Evolutionary conservation across 176 grass and related monocot genomes (phyloP).

Genomic region (Saccharum spontaneum): DNA sequence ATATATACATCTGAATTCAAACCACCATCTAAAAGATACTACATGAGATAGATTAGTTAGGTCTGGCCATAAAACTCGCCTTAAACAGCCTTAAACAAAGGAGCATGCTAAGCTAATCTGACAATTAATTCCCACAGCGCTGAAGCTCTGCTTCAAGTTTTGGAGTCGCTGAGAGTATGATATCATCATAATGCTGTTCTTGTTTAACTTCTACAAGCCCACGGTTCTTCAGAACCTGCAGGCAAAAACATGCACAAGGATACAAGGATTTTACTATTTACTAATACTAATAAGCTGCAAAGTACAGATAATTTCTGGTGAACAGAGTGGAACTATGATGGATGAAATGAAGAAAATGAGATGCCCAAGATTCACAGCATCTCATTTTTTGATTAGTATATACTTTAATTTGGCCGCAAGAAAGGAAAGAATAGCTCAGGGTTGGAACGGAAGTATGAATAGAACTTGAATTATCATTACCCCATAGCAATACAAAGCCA

Average conservation of each 20-base stretch:
- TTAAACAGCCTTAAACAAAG: background rate
- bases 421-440: background rate
- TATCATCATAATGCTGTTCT: conserved; percentile 53
- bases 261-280: background rate
- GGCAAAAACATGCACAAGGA: background rate
- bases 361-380: background rate
- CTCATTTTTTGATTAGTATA: background rate
- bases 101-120: conserved; percentile 20
- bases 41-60: background rate
- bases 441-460: background rate
- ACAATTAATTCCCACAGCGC: background rate
- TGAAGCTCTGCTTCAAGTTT: conserved; percentile 47
- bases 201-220: conserved; percentile 71
- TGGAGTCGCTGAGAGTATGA: conserved; percentile 46
- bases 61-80: background rate
- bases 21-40: background rate
- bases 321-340: conserved; percentile 1
- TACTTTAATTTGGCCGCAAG: background rate
- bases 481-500: background rate
- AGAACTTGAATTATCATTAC: conserved; percentile 1
- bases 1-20: conserved; percentile 30
- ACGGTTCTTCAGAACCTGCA: conserved; percentile 65
- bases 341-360: background rate
- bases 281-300: background rate
- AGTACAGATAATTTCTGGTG: background rate